These are phyloP conservation scores for Suillus lakei DNA, from an alignment of 768 basidiomycete genomes.

Conservation along the genomic window DNA sequence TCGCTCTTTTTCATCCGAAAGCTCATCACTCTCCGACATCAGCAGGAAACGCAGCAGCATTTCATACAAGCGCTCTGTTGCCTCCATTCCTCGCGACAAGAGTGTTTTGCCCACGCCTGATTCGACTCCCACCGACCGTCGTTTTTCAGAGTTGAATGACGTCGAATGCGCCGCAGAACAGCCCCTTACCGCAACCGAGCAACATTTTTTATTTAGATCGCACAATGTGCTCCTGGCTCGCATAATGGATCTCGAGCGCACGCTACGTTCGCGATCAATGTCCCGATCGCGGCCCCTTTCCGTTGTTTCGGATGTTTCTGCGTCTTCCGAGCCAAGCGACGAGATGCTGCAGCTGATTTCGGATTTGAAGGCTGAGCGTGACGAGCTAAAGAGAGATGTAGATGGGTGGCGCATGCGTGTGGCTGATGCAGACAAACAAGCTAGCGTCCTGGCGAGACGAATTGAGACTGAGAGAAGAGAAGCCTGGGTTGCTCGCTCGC, in stretches of 20 bases:
- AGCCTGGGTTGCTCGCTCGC: conserved; percentile 83
- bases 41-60: conserved; percentile 68
- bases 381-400: conserved; percentile 86
- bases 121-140: conserved; percentile 66
- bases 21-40: conserved; percentile 28
- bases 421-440: conserved; percentile 73
- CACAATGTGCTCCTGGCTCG: conserved; percentile 83
- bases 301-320: conserved; percentile 48
- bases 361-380: conserved; percentile 86
- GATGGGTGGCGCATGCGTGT: conserved; percentile 86
- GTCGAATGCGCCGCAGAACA: conserved; percentile 32
- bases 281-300: conserved; percentile 56
- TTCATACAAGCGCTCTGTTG: conserved; percentile 64
- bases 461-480: conserved; percentile 83
- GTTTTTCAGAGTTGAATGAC: conserved; percentile 39
- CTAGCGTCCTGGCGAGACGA: conserved; percentile 64
- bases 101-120: conserved; percentile 73
- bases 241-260: conserved; percentile 80
- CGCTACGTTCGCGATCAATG: conserved; percentile 49
- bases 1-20: conserved; percentile 29
- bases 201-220: conserved; percentile 85
- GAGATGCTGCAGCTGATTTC: conserved; percentile 79
- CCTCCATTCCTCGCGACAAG: conserved; percentile 37
- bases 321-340: conserved; percentile 60
- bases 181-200: conserved; percentile 73